A percentile compares a stretch with the other conserved stretches of the same genome.
Conservation (phyloP, 106 monocot genomes). For the Acanthochlamys bracteata region DNA sequence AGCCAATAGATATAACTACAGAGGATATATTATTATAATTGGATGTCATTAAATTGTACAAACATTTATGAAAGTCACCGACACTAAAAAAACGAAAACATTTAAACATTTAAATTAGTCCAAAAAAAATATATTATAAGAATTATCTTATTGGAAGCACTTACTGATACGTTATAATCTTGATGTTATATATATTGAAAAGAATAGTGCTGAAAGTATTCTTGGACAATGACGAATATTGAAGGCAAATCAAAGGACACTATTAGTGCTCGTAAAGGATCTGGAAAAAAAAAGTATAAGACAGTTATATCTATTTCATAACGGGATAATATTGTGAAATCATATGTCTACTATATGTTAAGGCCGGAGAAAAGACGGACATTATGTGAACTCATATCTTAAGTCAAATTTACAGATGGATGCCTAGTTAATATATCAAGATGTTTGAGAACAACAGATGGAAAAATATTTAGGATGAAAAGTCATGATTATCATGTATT, state of each 20-base stretch:
- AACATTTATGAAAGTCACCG: too few species aligned
- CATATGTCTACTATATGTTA: not conserved
- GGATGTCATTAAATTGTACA: too few species aligned
- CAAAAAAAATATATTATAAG: not conserved
- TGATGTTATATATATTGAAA: constrained; percentile 15
- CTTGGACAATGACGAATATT: constrained; percentile 6
- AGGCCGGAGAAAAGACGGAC: not conserved
- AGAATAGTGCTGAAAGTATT: not conserved
- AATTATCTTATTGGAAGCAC: constrained; percentile 6
- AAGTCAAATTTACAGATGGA: not conserved
- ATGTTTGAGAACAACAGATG: not conserved
- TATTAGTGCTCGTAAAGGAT: constrained; percentile 2
- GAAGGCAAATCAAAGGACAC: constrained; percentile 8
- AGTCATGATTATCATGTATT: constrained; percentile 18
- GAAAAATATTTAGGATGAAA: not conserved
- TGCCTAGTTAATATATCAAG: not conserved
- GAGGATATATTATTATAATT: too few species aligned
- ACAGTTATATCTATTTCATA: not conserved
- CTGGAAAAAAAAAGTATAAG: not conserved
- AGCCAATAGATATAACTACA: too few species aligned
- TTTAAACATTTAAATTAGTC: not conserved
- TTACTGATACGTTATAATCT: constrained; percentile 5
- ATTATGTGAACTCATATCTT: not conserved
- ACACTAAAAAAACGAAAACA: not conserved
- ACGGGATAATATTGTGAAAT: not conserved